Percentiles rank a stretch among this genome's conserved stretches.
Conservation (phyloP, 345 rosid genomes). For the Trapa incisa region DNA sequence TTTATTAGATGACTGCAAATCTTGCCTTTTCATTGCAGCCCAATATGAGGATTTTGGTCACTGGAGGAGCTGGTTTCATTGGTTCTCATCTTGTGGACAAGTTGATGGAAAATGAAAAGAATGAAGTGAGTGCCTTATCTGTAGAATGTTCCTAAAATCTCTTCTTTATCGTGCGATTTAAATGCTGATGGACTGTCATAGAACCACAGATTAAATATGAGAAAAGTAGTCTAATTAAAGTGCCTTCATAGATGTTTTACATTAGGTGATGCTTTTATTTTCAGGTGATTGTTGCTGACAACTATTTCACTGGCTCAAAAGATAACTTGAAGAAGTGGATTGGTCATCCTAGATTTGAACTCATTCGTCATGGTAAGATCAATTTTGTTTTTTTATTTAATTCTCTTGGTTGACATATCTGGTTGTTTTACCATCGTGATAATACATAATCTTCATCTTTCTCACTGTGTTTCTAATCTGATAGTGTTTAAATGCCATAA, state of each 20-base stretch:
- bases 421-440: background rate
- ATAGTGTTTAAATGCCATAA: background rate
- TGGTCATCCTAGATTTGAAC: constrained; percentile 95
- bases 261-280: background rate
- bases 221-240: too few relatives aligned
- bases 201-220: too few relatives aligned
- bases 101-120: constrained; percentile 90
- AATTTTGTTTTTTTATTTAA: background rate
- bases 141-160: background rate
- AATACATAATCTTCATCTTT: background rate
- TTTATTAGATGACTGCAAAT: background rate
- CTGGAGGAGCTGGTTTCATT: constrained; percentile 98
- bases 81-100: constrained; percentile 94
- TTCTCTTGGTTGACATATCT: background rate
- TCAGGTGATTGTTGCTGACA: constrained; percentile 80
- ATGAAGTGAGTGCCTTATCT: constrained; percentile 17
- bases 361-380: constrained; percentile 72
- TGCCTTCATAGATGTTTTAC: background rate
- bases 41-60: constrained; percentile 84
- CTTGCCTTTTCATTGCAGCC: constrained; percentile 34
- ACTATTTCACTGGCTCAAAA: constrained; percentile 84
- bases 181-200: background rate
- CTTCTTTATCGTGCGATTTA: background rate
- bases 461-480: background rate
- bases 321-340: constrained; percentile 91